phyloP scores from a whole-genome alignment of 352 stramenopile genomes.

The Phytophthora podocarpi region DNA sequence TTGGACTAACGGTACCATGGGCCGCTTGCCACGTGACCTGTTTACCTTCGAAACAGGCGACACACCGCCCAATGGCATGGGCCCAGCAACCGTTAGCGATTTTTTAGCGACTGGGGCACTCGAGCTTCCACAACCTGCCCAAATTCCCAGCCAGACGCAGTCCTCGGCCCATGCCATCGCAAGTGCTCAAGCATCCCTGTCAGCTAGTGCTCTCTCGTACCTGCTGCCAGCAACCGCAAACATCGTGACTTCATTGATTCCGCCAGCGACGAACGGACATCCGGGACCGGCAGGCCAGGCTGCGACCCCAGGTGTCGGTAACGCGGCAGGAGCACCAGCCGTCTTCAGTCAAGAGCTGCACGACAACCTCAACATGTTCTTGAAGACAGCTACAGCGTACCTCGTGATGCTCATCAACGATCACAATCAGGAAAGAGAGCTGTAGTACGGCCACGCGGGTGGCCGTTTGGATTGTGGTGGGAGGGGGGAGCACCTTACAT shows the following conservation, averaged over 20 bases:
- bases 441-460: not conserved
- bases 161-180: constrained; percentile 22
- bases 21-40: too few species aligned
- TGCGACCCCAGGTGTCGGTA: not conserved
- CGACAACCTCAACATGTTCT: constrained; percentile 48
- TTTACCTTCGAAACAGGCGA: constrained; percentile 22
- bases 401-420: constrained; percentile 49
- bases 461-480: not conserved
- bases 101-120: constrained; percentile 26
- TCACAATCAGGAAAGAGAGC: constrained; percentile 23
- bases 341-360: constrained; percentile 40
- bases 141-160: constrained; percentile 7
- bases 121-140: not conserved
- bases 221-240: constrained; percentile 32
- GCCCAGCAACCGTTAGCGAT: constrained; percentile 20
- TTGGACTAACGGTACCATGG: too few species aligned
- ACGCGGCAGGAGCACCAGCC: not conserved
- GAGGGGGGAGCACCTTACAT: not conserved
- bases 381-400: constrained; percentile 46
- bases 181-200: constrained; percentile 28
- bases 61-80: constrained; percentile 5
- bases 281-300: not conserved
- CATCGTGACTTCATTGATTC: constrained; percentile 12
- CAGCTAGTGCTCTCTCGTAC: constrained; percentile 36
- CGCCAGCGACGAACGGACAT: constrained; percentile 10